Percentiles rank a stretch among this genome's conserved stretches.
Evolutionary conservation across 1,284 basidiomycete species (phyloP).

Genomic region (Heliocybe sulcata): DNA sequence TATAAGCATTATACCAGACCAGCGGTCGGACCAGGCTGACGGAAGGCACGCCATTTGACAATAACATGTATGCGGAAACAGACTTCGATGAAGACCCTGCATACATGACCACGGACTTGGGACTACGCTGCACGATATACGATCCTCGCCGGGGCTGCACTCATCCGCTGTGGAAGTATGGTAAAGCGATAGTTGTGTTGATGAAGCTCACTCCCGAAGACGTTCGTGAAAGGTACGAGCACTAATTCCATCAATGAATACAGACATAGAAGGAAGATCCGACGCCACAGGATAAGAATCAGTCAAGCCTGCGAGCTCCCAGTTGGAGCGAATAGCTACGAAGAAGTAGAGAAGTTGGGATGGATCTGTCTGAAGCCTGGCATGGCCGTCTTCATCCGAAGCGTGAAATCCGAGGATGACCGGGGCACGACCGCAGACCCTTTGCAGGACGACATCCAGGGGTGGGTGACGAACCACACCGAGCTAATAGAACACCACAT

Average conservation of each 20-base stretch:
- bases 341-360: background rate
- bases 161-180: background rate
- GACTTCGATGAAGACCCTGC: too few species aligned
- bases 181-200: background rate
- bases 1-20: too few species aligned
- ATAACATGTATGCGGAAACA: too few species aligned
- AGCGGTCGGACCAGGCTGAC: too few species aligned
- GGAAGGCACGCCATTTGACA: too few species aligned
- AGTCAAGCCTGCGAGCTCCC: background rate
- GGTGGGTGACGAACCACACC: background rate
- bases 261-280: too few species aligned
- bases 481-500: too few species aligned
- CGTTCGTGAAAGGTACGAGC: background rate
- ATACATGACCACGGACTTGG: background rate
- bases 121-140: background rate
- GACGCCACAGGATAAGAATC: background rate
- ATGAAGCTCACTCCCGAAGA: background rate
- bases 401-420: background rate
- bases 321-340: background rate
- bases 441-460: background rate
- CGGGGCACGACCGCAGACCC: background rate
- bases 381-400: background rate
- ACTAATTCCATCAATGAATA: background rate
- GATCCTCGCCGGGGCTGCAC: background rate
- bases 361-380: background rate